Evolutionary conservation across 2,329 filamentous ascomycete species (phyloP), one percentile per base, ranked within the genome.

Genomic region (Colletotrichum sp.): DNA sequence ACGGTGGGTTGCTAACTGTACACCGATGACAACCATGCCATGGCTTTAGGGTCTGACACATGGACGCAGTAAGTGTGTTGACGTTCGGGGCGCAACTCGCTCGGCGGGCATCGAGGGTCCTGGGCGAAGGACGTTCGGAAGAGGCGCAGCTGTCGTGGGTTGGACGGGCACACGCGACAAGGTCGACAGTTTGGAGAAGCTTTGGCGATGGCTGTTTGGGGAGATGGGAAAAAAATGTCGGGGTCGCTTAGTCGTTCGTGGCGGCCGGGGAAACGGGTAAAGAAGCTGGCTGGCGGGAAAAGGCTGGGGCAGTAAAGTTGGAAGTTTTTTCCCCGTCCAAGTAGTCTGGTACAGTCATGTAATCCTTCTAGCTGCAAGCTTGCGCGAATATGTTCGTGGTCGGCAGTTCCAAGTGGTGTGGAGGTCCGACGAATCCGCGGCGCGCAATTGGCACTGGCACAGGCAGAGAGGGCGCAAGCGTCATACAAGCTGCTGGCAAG

Each of bases 21-120:
- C n/a, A 74, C 36, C 52, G 66, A 69, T 69, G 71, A 76, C 71
- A 69, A 74, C 59, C 74, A 69, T 76, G 74, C 71, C 74, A 76
- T 76, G 71, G 60, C 65, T 76, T 64, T 69, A 55, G 59, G 74
- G 32, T 69, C 64, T 74, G 74, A 74, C 74, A 76, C 65, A 76
- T 76, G 71, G 66, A 74, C 59, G 71, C 71, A 74, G 34, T 76
- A 57, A 28, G 36, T 39, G 39, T 63, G 32, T 61, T 65, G 48
- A 18, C 26, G 28, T 64, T 73, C 43, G 65, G 60, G 28, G 65
- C 65, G 59, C 65, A 66, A 60, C n/a, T 43, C 60, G 71, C 57
- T 74, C 43, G 21, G 28, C 34, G 59, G 68, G 52, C 39, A 48
- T 74, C 71, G 55, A 61, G 68, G 48, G 52, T 65, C 26, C 13